Conservation (phyloP, 257 asterid genomes). For the Thymus quinquecostatus region DNA sequence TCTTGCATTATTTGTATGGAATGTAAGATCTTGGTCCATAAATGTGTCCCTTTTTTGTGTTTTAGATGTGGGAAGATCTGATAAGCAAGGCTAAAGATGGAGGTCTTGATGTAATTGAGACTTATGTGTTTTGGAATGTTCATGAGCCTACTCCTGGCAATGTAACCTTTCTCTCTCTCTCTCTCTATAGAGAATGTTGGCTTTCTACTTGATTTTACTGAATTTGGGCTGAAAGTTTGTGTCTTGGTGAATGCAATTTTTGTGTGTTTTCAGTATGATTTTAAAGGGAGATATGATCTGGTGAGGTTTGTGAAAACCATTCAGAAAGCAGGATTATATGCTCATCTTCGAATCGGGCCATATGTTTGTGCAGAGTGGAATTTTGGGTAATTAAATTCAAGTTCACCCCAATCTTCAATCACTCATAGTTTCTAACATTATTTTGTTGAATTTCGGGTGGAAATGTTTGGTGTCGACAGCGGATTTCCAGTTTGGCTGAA, state of each 20-base stretch:
- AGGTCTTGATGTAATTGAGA: conserved; percentile 86
- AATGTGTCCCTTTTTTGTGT: too few relatives aligned
- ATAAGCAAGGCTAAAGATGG: conserved; percentile 93
- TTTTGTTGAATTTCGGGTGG: conserved; percentile 14
- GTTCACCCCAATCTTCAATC: not conserved
- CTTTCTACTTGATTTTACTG: conserved; percentile 17
- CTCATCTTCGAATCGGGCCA: conserved; percentile 88
- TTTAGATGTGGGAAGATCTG: conserved; percentile 96
- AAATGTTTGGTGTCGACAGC: conserved; percentile 33
- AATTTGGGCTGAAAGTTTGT: conserved; percentile 9
- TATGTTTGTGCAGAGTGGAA: conserved; percentile 97
- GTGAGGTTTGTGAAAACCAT: conserved; percentile 83
- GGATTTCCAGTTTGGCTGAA: conserved; percentile 98
- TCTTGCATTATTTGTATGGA: conserved; percentile 13
- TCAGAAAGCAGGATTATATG: conserved; percentile 87
- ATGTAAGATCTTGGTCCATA: conserved; percentile 15
- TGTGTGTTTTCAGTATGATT: conserved; percentile 64
- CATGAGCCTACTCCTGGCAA: conserved; percentile 90
- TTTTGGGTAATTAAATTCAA: conserved; percentile 58
- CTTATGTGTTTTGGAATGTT: conserved; percentile 92
- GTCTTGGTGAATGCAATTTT: conserved; percentile 23
- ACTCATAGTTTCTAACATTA: conserved; percentile 7
- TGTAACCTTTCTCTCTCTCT: conserved; percentile 42
- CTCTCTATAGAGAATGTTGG: conserved; percentile 20
- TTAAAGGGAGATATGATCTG: conserved; percentile 87